Evolutionary conservation across 345 rosid species (phyloP), one percentile per base, ranked within the genome.

Genomic region (Eucalyptus tenuipes): DNA sequence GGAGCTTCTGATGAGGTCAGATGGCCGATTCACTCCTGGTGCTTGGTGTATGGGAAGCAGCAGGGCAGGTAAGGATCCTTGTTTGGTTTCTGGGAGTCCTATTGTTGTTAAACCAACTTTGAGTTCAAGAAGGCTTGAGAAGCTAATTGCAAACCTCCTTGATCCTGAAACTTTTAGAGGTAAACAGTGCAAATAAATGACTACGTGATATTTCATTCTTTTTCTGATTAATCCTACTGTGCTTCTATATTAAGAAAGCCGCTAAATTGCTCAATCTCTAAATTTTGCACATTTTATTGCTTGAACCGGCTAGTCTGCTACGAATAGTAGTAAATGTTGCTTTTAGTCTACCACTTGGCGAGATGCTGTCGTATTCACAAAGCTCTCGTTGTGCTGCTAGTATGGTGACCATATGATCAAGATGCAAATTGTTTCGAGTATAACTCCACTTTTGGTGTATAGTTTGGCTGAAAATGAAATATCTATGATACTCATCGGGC

Each of bases 121-220:
- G 86, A 93, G 90, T 88, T 95, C 95, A 64, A 93, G 93, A 92
- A 92, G 96, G 94, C 92, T 97, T 48, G 98, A 97, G 94, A 95
- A 93, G 88, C 94, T 96, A 27, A 86, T 96, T 85, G 92, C 95
- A 86, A 91, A 82, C 91, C 95, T 97, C 89, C 96, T 96, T 88
- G 95, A 96, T 89, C 89, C 93, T 49, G 96, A 94, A 90, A 95
- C 80, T 88, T 96, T 96, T 90, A 94, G 98, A 89, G 91, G 94
- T 59, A 96, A 94, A 90, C 98, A 97, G 89, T 97, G 99, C 95
- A 94, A 93, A 94, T 97, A 96, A 29, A 90, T 61, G 61, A 20
- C n/a, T 80, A 88, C 81, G 29, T 52, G 68, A 61, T 13, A 16
- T 48, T 47, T 90, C 68, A 50, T 88, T 79, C 87, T 89, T 64